Conservation (phyloP, 2,329 filamentous ascomycete genomes). For the Xylaria digitata region DNA sequence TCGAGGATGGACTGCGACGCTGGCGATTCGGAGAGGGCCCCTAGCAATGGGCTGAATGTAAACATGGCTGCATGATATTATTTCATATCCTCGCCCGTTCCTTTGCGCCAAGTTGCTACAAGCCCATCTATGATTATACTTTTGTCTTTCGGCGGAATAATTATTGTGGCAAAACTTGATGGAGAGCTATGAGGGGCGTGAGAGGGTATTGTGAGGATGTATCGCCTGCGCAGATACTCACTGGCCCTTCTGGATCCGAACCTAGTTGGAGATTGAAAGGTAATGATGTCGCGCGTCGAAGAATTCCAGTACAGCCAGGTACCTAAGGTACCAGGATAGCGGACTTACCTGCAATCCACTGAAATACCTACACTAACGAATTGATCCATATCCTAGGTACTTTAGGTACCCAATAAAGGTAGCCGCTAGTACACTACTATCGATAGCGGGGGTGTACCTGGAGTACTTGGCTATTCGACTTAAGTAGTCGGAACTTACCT, state of each 20-base stretch:
- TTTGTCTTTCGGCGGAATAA: not conserved
- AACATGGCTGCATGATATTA: conserved; percentile 74
- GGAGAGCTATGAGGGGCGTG: not conserved
- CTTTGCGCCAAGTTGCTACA: conserved; percentile 30
- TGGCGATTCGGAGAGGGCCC: conserved; percentile 85
- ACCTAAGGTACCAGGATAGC: not conserved
- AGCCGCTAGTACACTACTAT: not conserved
- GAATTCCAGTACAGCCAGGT: conserved; percentile 23
- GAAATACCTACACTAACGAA: too few species aligned
- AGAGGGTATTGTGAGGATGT: not conserved
- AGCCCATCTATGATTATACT: conserved; percentile 36
- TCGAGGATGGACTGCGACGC: conserved; percentile 96
- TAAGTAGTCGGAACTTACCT: not conserved
- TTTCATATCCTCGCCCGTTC: conserved; percentile 14
- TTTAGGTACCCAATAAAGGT: not conserved
- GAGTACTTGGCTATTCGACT: too few species aligned
- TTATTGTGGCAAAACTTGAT: not conserved
- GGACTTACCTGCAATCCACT: too few species aligned
- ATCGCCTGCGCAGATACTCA: not conserved
- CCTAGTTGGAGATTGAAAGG: conserved; percentile 21
- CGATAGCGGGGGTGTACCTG: too few species aligned
- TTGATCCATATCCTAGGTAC: not conserved
- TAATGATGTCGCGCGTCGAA: conserved; percentile 40
- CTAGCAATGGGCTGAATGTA: conserved; percentile 91
- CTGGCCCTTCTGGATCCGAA: not conserved